Percentiles rank a stretch among this genome's conserved stretches.
These are phyloP conservation scores for Periconia digitata DNA, from an alignment of 2,329 filamentous ascomycete genomes.

Conservation along the genomic window DNA sequence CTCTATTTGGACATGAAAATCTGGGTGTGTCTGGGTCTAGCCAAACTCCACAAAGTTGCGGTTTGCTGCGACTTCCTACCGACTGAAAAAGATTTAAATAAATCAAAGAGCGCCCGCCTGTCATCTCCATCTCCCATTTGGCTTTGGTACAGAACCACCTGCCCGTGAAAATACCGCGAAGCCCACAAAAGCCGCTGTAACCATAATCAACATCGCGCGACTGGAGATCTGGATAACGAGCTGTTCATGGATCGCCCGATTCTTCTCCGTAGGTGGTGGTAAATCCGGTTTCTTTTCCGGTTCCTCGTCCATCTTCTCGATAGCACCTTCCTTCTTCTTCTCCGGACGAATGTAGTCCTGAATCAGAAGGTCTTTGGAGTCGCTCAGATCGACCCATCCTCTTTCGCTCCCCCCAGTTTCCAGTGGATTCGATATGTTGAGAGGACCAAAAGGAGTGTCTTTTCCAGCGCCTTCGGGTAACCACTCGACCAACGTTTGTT, in stretches of 20 bases:
- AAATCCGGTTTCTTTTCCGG: not conserved
- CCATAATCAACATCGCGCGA: not conserved
- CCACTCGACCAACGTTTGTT: conserved; percentile 22
- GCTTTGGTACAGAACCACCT: not conserved
- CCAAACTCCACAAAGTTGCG: no score
- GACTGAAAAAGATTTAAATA: no score
- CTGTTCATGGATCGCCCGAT: not conserved
- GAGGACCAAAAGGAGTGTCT: conserved; percentile 19
- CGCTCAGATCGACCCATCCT: conserved; percentile 26
- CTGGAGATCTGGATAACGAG: not conserved
- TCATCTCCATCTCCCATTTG: not conserved
- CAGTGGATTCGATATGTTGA: conserved; percentile 37
- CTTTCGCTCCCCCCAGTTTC: conserved; percentile 23
- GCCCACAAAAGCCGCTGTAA: not conserved
- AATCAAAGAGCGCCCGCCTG: no score
- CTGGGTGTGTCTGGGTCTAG: no score
- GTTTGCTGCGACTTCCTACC: no score
- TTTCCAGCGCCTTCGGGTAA: conserved; percentile 13
- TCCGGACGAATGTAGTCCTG: conserved; percentile 17
- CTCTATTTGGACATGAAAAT: no score
- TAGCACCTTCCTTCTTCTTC: conserved; percentile 4
- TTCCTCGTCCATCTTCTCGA: conserved; percentile 3
- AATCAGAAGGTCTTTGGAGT: conserved; percentile 23
- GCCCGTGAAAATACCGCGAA: not conserved
- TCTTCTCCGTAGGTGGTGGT: not conserved